A percentile compares a stretch with the other conserved stretches of the same genome.
phyloP scores from a whole-genome alignment of 2,329 filamentous ascomycete species.

The Truncatella angustata region DNA sequence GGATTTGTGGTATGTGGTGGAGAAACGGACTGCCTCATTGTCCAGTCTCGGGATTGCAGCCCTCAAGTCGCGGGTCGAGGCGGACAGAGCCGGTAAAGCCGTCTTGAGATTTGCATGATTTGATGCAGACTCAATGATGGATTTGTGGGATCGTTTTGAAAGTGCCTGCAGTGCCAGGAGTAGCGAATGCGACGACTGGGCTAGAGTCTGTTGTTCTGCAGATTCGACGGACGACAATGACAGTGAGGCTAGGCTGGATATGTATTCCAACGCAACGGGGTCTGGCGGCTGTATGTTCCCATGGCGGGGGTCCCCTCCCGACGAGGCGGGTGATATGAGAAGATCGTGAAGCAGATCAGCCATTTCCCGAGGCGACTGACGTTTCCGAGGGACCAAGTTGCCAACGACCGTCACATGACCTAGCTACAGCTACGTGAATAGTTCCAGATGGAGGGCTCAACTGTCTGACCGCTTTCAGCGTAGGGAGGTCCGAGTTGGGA shows the following conservation, averaged over 20 bases:
- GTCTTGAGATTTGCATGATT: constrained; percentile 71
- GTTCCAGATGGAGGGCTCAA: no score
- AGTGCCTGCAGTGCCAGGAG: constrained; percentile 82
- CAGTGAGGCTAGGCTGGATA: constrained; percentile 74
- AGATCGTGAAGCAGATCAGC: constrained; percentile 75
- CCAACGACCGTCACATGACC: no score
- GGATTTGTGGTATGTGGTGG: constrained; percentile 75
- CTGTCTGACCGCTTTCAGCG: no score
- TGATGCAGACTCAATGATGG: constrained; percentile 76
- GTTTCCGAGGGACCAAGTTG: constrained; percentile 9
- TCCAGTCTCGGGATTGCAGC: constrained; percentile 77
- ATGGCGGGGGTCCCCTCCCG: neutral
- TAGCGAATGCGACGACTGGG: constrained; percentile 76
- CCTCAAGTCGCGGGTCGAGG: constrained; percentile 65
- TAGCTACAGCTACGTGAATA: no score
- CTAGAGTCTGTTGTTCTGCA: constrained; percentile 75
- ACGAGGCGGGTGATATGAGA: constrained; percentile 33
- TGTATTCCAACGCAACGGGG: constrained; percentile 64
- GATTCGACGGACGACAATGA: constrained; percentile 70
- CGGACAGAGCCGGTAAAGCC: constrained; percentile 69
- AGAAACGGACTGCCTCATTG: constrained; percentile 74
- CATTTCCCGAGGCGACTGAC: no score
- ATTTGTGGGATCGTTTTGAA: constrained; percentile 84
- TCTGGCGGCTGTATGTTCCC: constrained; percentile 32
- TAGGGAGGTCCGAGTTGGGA: no score